These are phyloP conservation scores for Paecilomyces sp. DNA, from an alignment of 2,329 filamentous ascomycete genomes.

Conservation along the genomic window DNA sequence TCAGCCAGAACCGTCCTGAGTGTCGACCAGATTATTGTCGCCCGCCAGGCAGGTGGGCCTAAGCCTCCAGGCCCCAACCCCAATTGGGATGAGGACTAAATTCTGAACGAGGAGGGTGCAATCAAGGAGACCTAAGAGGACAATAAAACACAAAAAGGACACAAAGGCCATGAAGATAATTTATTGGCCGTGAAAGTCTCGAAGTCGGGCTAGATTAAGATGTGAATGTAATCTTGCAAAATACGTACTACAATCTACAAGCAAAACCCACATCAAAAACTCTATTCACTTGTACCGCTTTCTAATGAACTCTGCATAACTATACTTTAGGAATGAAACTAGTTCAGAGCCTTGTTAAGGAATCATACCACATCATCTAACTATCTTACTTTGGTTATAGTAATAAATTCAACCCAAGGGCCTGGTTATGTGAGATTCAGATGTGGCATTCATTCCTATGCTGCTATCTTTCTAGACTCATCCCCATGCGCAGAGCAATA, in stretches of 20 bases:
- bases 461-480: no score
- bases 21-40: conserved; percentile 98
- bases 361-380: background rate
- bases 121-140: background rate
- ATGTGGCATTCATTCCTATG: no score
- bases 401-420: no score
- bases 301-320: background rate
- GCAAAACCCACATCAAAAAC: background rate
- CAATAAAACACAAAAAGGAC: background rate
- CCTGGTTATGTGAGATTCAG: no score
- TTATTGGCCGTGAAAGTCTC: background rate
- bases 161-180: background rate
- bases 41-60: conserved; percentile 90
- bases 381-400: no score
- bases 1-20: conserved; percentile 88
- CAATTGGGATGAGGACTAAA: conserved; percentile 61
- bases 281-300: background rate
- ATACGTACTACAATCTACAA: background rate
- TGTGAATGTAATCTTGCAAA: background rate
- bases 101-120: conserved; percentile 1
- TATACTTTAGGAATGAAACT: background rate
- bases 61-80: conserved; percentile 95
- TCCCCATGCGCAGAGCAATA: no score
- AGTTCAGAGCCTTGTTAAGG: background rate
- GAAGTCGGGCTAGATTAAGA: background rate